Evolutionary conservation across 495 filamentous ascomycete genomes (phyloP), one percentile per base, ranked within the genome.

Genomic region (Cudoniella acicularis): DNA sequence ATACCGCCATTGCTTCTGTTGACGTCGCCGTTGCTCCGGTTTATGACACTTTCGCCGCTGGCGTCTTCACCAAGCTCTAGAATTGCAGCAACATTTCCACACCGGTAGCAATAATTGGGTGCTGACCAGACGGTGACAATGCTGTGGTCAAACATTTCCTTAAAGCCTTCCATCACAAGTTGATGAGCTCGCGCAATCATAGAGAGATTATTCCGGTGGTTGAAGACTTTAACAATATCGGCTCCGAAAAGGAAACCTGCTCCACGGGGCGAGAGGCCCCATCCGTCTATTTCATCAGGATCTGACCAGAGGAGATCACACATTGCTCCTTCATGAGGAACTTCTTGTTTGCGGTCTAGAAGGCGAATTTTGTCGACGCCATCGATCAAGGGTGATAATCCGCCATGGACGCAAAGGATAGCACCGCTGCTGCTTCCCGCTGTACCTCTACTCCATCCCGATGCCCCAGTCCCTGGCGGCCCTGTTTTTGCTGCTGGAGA

Each of bases 121-220:
- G 94, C 94, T 9, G 85, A 90, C 94, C 94, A 97, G 49, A 98
- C 93, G 0, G 94, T 98, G 3, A 98, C 94, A 57, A 98, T 96
- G 21, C 83, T 88, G 16, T 81, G 84, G 63, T 98, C 93, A 64
- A 97, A 97, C 93, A 97, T 97, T 75, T 97, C 94, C 72, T 98
- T 98, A 73, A 96, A 98, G 9, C 94, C 94, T 71, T 98, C 94
- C 94, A 98, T 98, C 30, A 98, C 94, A 22, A 98, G 84, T 73
- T 98, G 94, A 69, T 98, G 94, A 17, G 94, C 94, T 55, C 94
- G 85, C 49, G 94, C 94, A 49, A 98, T 92, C 42, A 98, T 78
- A 2, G 86, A 89, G 9, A 98, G 79, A 69, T 96, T 90, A 70
- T 98, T 98, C 17, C 82, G 79, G 70, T 96, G 87, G 70, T 98